Conservation (phyloP, 2,329 filamentous ascomycete genomes). For the Remersonia thermophila region DNA sequence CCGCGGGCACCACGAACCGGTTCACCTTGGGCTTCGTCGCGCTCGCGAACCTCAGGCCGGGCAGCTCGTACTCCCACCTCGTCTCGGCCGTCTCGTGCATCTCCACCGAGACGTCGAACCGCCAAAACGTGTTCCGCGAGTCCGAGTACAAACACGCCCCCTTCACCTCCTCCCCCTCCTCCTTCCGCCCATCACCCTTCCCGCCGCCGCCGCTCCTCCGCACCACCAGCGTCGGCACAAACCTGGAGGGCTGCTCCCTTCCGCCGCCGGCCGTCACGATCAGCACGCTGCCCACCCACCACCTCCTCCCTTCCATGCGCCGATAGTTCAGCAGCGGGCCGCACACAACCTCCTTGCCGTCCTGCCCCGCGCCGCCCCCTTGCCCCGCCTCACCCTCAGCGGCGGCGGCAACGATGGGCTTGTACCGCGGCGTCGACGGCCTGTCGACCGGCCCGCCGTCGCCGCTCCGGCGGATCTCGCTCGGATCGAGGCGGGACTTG, state of each 20-base stretch:
- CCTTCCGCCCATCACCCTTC: slow-evolving; percentile 4
- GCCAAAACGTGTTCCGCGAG: slow-evolving; percentile 73
- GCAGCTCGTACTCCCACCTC: slow-evolving; percentile 67
- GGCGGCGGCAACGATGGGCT: slow-evolving; percentile 38
- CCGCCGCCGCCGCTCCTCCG: slow-evolving; percentile 22
- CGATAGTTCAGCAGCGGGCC: slow-evolving; percentile 71
- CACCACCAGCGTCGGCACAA: slow-evolving; percentile 46
- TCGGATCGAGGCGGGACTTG: slow-evolving; percentile 36
- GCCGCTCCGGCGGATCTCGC: slow-evolving; percentile 15
- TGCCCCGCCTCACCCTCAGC: slow-evolving; percentile 20
- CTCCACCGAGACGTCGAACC: slow-evolving; percentile 71
- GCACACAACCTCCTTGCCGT: slow-evolving; percentile 50
- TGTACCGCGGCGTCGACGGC: slow-evolving; percentile 22
- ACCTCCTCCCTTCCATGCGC: slow-evolving; percentile 48
- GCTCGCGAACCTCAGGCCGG: slow-evolving; percentile 49
- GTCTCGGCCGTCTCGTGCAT: slow-evolving; percentile 53
- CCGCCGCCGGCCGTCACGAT: slow-evolving; percentile 66
- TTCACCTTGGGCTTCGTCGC: slow-evolving; percentile 45
- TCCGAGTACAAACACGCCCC: slow-evolving; percentile 53
- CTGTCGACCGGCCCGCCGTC: slow-evolving; percentile 11
- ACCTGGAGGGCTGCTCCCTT: slow-evolving; percentile 36
- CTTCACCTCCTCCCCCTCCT: slow-evolving; percentile 28
- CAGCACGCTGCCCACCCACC: slow-evolving; percentile 78
- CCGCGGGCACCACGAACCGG: slow-evolving; percentile 75
- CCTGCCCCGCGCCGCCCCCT: slow-evolving; percentile 13